Percentiles rank a stretch among this genome's conserved stretches.
phyloP scores from a whole-genome alignment of 371 early-diverging fungal genomes.

The Caulochytrium protostelioides region DNA sequence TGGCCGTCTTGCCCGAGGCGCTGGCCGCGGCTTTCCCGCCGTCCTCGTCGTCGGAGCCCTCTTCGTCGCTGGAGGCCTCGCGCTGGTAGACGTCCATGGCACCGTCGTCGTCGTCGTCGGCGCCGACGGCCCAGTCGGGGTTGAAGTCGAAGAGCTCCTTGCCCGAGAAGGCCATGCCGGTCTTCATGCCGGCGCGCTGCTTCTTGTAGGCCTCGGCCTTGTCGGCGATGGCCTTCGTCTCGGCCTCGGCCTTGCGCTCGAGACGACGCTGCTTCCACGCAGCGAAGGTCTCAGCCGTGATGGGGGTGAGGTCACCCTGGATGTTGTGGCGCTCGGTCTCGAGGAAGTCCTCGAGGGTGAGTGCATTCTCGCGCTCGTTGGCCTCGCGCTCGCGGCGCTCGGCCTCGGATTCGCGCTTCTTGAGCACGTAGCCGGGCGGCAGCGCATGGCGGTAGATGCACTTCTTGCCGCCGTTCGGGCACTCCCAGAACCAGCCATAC shows the following conservation, averaged over 20 bases:
- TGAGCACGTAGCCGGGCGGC: constrained; percentile 91
- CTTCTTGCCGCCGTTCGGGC: constrained; percentile 37
- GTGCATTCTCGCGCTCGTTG: constrained; percentile 41
- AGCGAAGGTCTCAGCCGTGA: constrained; percentile 82
- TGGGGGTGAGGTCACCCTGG: constrained; percentile 79
- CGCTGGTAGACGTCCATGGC: constrained; percentile 19
- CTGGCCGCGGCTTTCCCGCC: too few relatives aligned
- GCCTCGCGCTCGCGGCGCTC: constrained; percentile 46
- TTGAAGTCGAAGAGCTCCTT: constrained; percentile 94
- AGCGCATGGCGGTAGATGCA: constrained; percentile 94
- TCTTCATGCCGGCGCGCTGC: constrained; percentile 52
- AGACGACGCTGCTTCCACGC: constrained; percentile 86
- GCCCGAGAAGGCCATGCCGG: constrained; percentile 69
- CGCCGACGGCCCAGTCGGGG: constrained; percentile 59
- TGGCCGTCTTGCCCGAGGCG: too few relatives aligned
- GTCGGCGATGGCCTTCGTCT: constrained; percentile 38
- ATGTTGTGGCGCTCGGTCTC: constrained; percentile 91
- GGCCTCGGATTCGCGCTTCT: constrained; percentile 50
- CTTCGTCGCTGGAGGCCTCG: too few relatives aligned
- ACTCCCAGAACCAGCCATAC: constrained; percentile 98
- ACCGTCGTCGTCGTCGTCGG: constrained; percentile 42
- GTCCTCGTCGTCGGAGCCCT: too few relatives aligned
- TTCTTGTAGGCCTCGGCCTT: constrained; percentile 71
- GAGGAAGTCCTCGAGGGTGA: constrained; percentile 86
- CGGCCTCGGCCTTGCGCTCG: constrained; percentile 47